These are phyloP conservation scores for Perkinsela sp. DNA, from an alignment of 208 protist genomes.

Conservation along the genomic window DNA sequence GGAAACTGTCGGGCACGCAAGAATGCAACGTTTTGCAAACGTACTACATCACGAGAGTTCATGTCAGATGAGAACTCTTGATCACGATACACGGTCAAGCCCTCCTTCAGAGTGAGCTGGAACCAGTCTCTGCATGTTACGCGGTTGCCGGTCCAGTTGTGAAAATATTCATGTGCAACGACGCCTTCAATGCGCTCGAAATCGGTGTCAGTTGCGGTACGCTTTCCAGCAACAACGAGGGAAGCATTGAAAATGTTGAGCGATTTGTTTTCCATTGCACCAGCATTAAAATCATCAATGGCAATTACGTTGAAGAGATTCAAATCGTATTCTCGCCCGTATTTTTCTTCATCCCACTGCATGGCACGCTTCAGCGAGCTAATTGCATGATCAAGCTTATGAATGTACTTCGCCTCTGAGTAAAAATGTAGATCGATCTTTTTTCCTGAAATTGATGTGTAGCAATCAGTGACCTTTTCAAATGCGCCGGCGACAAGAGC, in stretches of 20 bases:
- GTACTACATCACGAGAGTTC: conserved; percentile 9
- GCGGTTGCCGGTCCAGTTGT: conserved; percentile 27
- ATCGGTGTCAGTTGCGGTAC: conserved; percentile 15
- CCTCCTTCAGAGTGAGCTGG: conserved; percentile 27
- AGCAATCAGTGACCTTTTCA: not conserved
- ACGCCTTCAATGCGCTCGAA: conserved; percentile 12
- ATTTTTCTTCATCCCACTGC: conserved; percentile 21
- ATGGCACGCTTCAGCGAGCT: conserved; percentile 12
- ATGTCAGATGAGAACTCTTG: conserved; percentile 19
- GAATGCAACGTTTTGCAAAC: conserved; percentile 12
- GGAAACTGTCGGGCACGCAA: conserved; percentile 10
- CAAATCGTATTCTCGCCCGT: conserved; percentile 20
- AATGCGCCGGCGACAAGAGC: conserved; percentile 9
- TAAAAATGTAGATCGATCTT: not conserved
- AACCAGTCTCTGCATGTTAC: conserved; percentile 26
- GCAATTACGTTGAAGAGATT: conserved; percentile 16
- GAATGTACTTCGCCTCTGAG: conserved; percentile 6
- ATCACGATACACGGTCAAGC: conserved; percentile 23
- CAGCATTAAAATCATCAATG: conserved; percentile 20
- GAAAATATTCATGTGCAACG: conserved; percentile 25
- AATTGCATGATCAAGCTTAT: conserved; percentile 9
- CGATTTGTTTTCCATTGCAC: conserved; percentile 28
- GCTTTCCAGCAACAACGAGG: conserved; percentile 9
- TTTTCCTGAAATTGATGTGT: not conserved
- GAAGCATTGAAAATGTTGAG: conserved; percentile 21